Percentiles rank a stretch among this genome's conserved stretches.
Evolutionary conservation across 495 filamentous ascomycete genomes (phyloP).

Genomic region (Penicillium argentinense): DNA sequence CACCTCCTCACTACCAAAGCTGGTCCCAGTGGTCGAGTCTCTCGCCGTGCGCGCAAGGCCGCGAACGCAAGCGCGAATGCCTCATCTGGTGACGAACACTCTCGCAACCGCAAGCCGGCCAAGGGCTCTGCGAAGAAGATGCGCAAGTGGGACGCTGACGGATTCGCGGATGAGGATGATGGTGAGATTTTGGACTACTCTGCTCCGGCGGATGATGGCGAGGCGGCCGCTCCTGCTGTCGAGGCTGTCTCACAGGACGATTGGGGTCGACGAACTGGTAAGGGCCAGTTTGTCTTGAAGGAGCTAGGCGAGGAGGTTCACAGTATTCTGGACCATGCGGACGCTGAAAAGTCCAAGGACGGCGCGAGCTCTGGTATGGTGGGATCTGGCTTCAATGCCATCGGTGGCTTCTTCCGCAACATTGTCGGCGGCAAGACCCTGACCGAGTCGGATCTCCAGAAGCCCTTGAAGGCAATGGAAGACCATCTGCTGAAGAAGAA

Average conservation of each 20-base stretch:
- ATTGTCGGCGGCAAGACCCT: slow-evolving; percentile 91
- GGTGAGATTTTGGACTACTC: slow-evolving; percentile 87
- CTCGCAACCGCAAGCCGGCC: slow-evolving; percentile 56
- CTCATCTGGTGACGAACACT: slow-evolving; percentile 81
- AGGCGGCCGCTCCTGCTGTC: slow-evolving; percentile 52
- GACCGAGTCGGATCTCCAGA: slow-evolving; percentile 82
- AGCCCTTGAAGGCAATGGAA: slow-evolving; percentile 92
- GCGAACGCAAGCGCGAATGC: slow-evolving; percentile 62
- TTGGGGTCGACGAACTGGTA: slow-evolving; percentile 80
- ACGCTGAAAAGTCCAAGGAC: slow-evolving; percentile 58
- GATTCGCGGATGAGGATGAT: slow-evolving; percentile 82
- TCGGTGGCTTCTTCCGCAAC: slow-evolving; percentile 86
- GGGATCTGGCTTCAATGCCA: slow-evolving; percentile 72
- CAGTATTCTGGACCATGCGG: slow-evolving; percentile 73
- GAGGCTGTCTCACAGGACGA: slow-evolving; percentile 74
- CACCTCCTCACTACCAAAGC: slow-evolving; percentile 71
- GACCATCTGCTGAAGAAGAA: slow-evolving; percentile 95
- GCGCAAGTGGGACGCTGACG: slow-evolving; percentile 88
- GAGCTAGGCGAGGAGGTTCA: slow-evolving; percentile 94
- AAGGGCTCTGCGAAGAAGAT: slow-evolving; percentile 72
- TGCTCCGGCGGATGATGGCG: slow-evolving; percentile 53
- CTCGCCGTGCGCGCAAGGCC: slow-evolving; percentile 79
- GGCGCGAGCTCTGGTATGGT: slow-evolving; percentile 61
- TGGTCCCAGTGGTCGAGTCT: slow-evolving; percentile 70
- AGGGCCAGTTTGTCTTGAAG: slow-evolving; percentile 90